Evolutionary conservation across 768 basidiomycete species (phyloP).

Genomic region (Scleroderma bovista): DNA sequence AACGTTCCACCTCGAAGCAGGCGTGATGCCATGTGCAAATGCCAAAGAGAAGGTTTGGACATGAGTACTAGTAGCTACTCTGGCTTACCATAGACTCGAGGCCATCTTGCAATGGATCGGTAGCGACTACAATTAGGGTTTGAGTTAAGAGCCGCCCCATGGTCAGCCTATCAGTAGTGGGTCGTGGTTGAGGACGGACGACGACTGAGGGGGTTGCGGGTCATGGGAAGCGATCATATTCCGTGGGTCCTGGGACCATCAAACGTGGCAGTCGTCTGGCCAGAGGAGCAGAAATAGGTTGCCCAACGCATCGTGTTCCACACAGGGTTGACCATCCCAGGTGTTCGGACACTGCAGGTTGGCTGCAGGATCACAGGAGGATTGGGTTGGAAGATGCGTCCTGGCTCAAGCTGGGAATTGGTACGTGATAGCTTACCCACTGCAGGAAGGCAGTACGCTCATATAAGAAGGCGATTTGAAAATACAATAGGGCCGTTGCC

Average conservation of each 20-base stretch:
- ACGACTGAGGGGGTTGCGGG: not conserved
- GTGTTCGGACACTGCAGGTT: not conserved
- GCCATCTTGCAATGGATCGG: not conserved
- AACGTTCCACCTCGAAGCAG: not conserved
- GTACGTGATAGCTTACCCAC: not conserved
- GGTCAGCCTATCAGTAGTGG: not conserved
- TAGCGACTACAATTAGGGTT: not conserved
- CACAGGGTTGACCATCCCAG: not conserved
- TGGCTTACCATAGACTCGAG: not conserved
- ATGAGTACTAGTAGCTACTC: not conserved
- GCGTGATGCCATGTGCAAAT: not conserved
- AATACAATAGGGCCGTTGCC: not conserved
- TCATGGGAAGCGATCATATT: no score
- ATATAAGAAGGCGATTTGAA: not conserved
- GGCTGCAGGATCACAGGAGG: not conserved
- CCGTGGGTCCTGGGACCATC: not conserved
- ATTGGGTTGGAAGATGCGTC: not conserved
- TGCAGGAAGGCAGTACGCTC: not conserved
- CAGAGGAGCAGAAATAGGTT: not conserved
- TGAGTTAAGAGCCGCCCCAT: not conserved
- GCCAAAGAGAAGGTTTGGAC: not conserved
- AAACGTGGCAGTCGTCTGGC: not conserved
- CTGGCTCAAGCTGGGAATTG: not conserved
- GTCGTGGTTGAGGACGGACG: not conserved
- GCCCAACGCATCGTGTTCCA: not conserved